These are phyloP conservation scores for Candida manassasensis DNA, from an alignment of 805 yeast species.

Conservation along the genomic window DNA sequence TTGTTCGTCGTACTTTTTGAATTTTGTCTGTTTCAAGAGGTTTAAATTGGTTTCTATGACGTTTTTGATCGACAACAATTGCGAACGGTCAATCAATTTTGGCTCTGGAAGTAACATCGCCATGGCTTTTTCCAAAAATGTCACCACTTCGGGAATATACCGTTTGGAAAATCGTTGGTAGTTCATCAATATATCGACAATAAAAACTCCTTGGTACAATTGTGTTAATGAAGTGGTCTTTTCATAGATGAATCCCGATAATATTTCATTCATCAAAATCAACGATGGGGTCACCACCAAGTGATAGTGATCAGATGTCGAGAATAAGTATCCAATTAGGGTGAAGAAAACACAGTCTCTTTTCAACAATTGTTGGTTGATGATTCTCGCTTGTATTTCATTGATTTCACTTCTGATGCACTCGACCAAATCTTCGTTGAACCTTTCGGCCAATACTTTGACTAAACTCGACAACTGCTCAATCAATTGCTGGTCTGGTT, in stretches of 20 bases:
- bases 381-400: constrained; percentile 51
- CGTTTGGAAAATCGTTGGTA: constrained; percentile 83
- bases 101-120: constrained; percentile 40
- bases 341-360: constrained; percentile 64
- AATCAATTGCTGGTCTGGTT: constrained; percentile 22
- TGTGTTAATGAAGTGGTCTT: constrained; percentile 25
- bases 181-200: constrained; percentile 59
- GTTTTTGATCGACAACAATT: constrained; percentile 9
- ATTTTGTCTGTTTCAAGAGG: constrained; percentile 15
- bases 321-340: constrained; percentile 71
- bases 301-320: constrained; percentile 96
- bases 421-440: constrained; percentile 58
- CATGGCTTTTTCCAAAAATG: constrained; percentile 52
- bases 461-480: constrained; percentile 44
- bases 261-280: constrained; percentile 65
- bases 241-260: constrained; percentile 37
- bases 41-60: constrained; percentile 11
- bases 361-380: constrained; percentile 9
- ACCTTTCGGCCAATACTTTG: constrained; percentile 58
- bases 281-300: constrained; percentile 81
- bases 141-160: constrained; percentile 71
- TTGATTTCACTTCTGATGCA: constrained; percentile 54
- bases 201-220: constrained; percentile 56
- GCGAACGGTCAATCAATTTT: constrained; percentile 7
- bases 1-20: constrained; percentile 5